These are phyloP conservation scores for Talaromyces verruculosus DNA, from an alignment of 2,329 filamentous ascomycete species.

Conservation along the genomic window DNA sequence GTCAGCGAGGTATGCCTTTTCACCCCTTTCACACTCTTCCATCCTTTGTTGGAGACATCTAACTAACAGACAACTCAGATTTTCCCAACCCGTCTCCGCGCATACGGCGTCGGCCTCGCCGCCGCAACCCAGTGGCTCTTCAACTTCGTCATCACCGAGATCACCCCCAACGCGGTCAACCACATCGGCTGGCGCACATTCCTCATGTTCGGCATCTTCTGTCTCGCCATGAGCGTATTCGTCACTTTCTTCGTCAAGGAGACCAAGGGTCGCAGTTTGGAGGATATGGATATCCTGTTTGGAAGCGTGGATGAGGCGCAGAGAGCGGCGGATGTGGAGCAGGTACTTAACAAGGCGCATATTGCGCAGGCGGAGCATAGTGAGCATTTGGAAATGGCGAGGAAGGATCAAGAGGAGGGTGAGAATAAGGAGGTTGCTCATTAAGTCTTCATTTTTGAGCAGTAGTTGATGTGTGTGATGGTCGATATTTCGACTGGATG, in stretches of 20 bases:
- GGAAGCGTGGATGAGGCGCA: constrained; percentile 19
- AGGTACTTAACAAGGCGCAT: constrained; percentile 12
- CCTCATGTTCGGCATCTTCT: constrained; percentile 43
- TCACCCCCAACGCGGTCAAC: constrained; percentile 44
- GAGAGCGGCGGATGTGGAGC: constrained; percentile 21
- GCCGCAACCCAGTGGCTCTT: constrained; percentile 43
- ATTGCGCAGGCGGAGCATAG: constrained; percentile 17
- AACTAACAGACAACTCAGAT: constrained; percentile 28
- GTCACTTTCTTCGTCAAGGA: constrained; percentile 44
- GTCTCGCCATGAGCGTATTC: constrained; percentile 35
- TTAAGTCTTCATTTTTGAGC: not conserved
- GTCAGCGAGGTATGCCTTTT: constrained; percentile 32
- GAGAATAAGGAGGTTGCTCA: not conserved
- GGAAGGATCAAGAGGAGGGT: not conserved
- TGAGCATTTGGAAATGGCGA: not conserved
- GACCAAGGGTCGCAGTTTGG: constrained; percentile 39
- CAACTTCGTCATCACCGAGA: constrained; percentile 46
- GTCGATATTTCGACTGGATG: not conserved
- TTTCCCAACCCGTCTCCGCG: constrained; percentile 42
- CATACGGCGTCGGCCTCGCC: constrained; percentile 40
- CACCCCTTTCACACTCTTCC: not conserved
- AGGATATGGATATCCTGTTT: constrained; percentile 40
- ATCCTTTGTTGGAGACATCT: not conserved
- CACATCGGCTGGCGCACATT: constrained; percentile 43
- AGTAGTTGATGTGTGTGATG: not conserved